Evolutionary conservation across 768 basidiomycete genomes (phyloP).

Genomic region (Saitozyma podzolica): DNA sequence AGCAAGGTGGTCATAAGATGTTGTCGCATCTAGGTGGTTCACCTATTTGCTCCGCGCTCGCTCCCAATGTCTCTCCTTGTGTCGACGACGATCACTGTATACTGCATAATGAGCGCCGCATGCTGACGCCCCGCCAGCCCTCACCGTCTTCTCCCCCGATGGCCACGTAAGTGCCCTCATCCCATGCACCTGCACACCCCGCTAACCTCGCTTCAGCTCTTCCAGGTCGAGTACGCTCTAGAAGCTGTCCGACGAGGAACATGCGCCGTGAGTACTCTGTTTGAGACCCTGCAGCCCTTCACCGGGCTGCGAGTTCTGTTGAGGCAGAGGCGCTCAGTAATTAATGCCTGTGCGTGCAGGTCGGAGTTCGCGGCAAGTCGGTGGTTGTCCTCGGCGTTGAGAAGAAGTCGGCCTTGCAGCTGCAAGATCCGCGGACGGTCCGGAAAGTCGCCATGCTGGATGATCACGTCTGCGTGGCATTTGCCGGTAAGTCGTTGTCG

Average conservation of each 20-base stretch:
- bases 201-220: constrained; percentile 32
- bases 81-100: no score
- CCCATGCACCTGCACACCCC: neutral
- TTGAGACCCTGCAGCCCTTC: neutral
- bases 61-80: no score
- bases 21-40: no score
- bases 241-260: constrained; percentile 97
- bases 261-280: constrained; percentile 71
- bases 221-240: constrained; percentile 95
- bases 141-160: constrained; percentile 98
- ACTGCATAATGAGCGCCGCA: no score
- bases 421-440: constrained; percentile 97
- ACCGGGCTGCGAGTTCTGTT: neutral
- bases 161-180: constrained; percentile 68
- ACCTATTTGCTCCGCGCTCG: no score
- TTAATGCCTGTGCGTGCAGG: constrained; percentile 57
- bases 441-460: constrained; percentile 98
- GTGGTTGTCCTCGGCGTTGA: constrained; percentile 96
- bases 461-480: constrained; percentile 94
- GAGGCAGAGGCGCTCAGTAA: neutral
- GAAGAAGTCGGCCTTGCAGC: constrained; percentile 95
- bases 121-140: constrained; percentile 64
- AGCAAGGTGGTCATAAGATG: no score
- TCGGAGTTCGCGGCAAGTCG: constrained; percentile 90
- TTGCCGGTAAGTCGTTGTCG: constrained; percentile 73